Conservation (phyloP, 148 eudicot species). For the Nepenthes gracilis region DNA sequence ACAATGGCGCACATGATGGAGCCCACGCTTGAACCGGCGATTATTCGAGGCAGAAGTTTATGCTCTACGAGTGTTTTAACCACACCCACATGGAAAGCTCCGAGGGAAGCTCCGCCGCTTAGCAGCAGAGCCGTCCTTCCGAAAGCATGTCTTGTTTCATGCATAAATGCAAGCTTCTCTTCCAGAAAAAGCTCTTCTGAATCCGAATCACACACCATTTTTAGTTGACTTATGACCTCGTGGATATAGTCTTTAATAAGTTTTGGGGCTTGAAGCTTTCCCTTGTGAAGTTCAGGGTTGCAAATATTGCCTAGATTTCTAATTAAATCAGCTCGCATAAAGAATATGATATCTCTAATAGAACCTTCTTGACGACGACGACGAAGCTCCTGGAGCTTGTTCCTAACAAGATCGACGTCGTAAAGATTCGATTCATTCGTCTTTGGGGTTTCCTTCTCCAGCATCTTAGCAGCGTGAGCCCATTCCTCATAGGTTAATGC, state of each 20-base stretch:
- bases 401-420: conserved; percentile 78
- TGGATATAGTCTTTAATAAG: conserved; percentile 84
- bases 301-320: conserved; percentile 97
- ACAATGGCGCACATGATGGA: conserved; percentile 79
- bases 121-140: conserved; percentile 95
- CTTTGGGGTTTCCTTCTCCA: conserved; percentile 62
- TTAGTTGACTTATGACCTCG: conserved; percentile 82
- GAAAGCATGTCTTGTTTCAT: conserved; percentile 94
- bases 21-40: conserved; percentile 95
- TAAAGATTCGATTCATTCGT: conserved; percentile 68
- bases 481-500: conserved; percentile 84
- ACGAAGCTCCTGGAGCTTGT: conserved; percentile 74
- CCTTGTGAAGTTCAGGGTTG: conserved; percentile 87
- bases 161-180: conserved; percentile 96
- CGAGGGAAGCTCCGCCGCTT: conserved; percentile 98
- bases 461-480: conserved; percentile 93
- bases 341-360: conserved; percentile 70
- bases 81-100: conserved; percentile 85
- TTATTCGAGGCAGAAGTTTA: conserved; percentile 76
- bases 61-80: conserved; percentile 90
- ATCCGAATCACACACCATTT: conserved; percentile 87
- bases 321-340: conserved; percentile 82
- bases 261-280: conserved; percentile 80
- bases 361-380: conserved; percentile 82
- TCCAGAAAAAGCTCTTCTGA: conserved; percentile 76